These are phyloP conservation scores for Spathaspora arborariae DNA, from an alignment of 805 yeast species.

Conservation along the genomic window DNA sequence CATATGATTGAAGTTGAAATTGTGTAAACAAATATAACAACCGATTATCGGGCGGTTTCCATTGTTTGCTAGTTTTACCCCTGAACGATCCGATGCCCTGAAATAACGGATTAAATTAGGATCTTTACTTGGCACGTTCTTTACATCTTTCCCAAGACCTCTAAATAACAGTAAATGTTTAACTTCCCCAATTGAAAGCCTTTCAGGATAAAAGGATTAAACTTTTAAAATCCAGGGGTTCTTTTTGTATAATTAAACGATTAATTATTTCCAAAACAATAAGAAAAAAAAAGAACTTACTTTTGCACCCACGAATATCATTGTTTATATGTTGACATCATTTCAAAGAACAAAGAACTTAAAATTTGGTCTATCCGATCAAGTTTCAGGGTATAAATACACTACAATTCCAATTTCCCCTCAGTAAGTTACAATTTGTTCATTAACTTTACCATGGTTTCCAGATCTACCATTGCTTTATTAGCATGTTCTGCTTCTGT, in stretches of 20 bases:
- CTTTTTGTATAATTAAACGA: not conserved
- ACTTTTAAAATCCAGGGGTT: not conserved
- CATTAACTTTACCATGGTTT: not conserved
- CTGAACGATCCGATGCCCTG: not conserved
- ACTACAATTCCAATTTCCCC: not conserved
- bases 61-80: not conserved
- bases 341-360: not conserved
- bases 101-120: not conserved
- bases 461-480: not conserved
- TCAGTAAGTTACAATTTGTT: not conserved
- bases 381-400: not conserved
- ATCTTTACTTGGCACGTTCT: no score
- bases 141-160: no score
- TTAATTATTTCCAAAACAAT: not conserved
- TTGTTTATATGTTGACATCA: not conserved
- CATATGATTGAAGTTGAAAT: no score
- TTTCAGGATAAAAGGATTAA: no score
- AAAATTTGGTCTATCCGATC: not conserved
- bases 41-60: not conserved
- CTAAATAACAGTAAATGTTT: no score
- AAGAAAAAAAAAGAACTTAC: not conserved
- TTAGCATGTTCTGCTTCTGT: conserved; percentile 5
- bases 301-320: not conserved
- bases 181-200: no score
- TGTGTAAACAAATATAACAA: no score